phyloP scores from a whole-genome alignment of 345 rosid genomes.

The Eucalyptus globulus region DNA sequence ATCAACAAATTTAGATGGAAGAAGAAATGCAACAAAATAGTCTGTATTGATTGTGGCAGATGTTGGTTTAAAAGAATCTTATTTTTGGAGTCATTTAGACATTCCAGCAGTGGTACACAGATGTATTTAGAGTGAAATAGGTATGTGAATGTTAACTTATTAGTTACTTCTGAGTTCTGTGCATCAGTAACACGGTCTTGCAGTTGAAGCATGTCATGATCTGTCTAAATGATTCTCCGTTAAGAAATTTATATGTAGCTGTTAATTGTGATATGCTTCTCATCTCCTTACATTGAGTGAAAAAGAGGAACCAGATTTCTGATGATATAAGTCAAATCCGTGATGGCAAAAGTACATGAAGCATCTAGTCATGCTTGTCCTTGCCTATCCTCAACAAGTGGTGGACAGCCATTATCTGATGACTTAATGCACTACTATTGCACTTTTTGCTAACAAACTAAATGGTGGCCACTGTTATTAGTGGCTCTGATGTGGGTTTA shows the following conservation, averaged over 20 bases:
- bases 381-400: neutral
- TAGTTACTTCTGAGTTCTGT: neutral
- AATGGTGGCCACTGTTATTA: neutral
- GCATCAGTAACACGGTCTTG: neutral
- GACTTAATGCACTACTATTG: neutral
- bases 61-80: neutral
- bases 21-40: neutral
- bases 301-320: neutral
- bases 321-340: neutral
- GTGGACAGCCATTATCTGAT: neutral
- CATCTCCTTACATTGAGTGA: neutral
- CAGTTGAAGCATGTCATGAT: neutral
- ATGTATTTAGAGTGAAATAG: neutral
- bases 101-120: neutral
- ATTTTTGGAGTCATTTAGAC: neutral
- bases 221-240: neutral
- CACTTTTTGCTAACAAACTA: neutral
- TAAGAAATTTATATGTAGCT: neutral
- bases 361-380: neutral
- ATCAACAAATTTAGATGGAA: neutral
- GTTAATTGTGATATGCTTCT: neutral
- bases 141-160: neutral
- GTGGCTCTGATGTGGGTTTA: neutral
- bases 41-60: neutral
- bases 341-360: neutral